These are phyloP conservation scores for Neurospora sp. DNA, from an alignment of 495 filamentous ascomycete genomes.

Conservation along the genomic window DNA sequence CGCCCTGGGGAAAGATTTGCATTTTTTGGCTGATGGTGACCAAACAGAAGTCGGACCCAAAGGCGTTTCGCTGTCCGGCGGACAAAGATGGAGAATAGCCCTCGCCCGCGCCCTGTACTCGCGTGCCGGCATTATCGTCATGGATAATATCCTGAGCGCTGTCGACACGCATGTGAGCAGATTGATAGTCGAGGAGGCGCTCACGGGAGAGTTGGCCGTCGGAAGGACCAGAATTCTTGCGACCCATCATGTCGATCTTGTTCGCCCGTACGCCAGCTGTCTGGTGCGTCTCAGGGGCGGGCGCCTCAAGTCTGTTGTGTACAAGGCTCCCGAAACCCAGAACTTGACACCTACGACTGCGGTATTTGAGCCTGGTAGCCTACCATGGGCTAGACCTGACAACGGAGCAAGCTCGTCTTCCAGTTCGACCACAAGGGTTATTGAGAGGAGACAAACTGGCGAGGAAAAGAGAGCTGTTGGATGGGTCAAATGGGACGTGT, in stretches of 20 bases:
- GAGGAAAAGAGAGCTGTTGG: constrained; percentile 36
- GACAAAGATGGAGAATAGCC: constrained; percentile 58
- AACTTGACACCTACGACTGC: constrained; percentile 31
- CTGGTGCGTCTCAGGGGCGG: constrained; percentile 52
- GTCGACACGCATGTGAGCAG: constrained; percentile 43
- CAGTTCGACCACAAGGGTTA: constrained; percentile 41
- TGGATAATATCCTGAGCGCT: constrained; percentile 64
- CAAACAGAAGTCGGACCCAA: constrained; percentile 60
- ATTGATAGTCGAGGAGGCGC: constrained; percentile 37
- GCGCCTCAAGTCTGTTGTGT: constrained; percentile 40
- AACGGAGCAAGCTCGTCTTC: constrained; percentile 6
- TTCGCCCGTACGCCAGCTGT: constrained; percentile 49
- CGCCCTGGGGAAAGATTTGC: constrained; percentile 53
- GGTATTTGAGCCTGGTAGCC: constrained; percentile 18
- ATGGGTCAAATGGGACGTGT: constrained; percentile 43
- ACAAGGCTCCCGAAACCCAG: constrained; percentile 29
- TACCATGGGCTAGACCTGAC: constrained; percentile 11
- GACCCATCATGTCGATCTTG: constrained; percentile 45
- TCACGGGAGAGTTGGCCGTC: constrained; percentile 35
- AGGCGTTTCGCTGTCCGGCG: constrained; percentile 60
- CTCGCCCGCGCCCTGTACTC: constrained; percentile 66
- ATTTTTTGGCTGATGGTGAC: constrained; percentile 55
- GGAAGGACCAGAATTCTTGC: constrained; percentile 42
- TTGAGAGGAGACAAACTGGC: not conserved
- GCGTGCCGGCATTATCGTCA: constrained; percentile 48